Conservation (phyloP, 805 yeast species). For the Metschnikowia gelsemii region DNA sequence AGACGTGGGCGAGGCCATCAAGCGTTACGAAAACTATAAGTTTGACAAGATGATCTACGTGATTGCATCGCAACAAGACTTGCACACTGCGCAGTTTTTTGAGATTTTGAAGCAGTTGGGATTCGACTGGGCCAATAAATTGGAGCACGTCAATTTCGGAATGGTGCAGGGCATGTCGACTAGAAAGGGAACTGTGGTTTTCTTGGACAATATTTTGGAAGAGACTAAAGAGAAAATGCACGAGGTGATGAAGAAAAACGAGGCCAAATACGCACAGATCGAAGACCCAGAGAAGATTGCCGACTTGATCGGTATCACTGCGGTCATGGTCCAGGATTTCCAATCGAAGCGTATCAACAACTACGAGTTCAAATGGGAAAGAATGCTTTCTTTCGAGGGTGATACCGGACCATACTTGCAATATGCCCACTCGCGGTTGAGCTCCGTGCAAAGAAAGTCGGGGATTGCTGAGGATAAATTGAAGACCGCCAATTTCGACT, state of each 20-base stretch:
- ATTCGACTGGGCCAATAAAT: slow-evolving; percentile 76
- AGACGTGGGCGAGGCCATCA: slow-evolving; percentile 95
- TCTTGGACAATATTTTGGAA: slow-evolving; percentile 88
- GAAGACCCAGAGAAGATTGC: slow-evolving; percentile 94
- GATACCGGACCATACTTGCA: slow-evolving; percentile 99
- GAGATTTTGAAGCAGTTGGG: slow-evolving; percentile 91
- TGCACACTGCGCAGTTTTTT: slow-evolving; percentile 90
- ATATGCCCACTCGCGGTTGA: slow-evolving; percentile 95
- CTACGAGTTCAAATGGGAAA: slow-evolving; percentile 95
- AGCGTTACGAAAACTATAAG: slow-evolving; percentile 77
- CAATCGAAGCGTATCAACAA: slow-evolving; percentile 94
- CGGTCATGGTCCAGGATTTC: slow-evolving; percentile 99
- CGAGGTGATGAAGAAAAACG: slow-evolving; percentile 92
- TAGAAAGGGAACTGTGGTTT: slow-evolving; percentile 97
- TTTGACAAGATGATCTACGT: slow-evolving; percentile 97
- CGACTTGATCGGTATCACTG: slow-evolving; percentile 92
- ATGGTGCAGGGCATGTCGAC: slow-evolving; percentile 99
- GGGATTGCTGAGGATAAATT: slow-evolving; percentile 42
- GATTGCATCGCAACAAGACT: slow-evolving; percentile 94
- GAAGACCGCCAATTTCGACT: slow-evolving; percentile 52
- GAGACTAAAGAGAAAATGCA: slow-evolving; percentile 94
- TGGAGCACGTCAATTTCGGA: slow-evolving; percentile 90
- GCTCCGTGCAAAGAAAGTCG: slow-evolving; percentile 90
- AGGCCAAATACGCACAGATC: slow-evolving; percentile 85
- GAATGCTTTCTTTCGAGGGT: slow-evolving; percentile 98